phyloP scores from a whole-genome alignment of 2,329 filamentous ascomycete genomes.

The Alternaria sp. region DNA sequence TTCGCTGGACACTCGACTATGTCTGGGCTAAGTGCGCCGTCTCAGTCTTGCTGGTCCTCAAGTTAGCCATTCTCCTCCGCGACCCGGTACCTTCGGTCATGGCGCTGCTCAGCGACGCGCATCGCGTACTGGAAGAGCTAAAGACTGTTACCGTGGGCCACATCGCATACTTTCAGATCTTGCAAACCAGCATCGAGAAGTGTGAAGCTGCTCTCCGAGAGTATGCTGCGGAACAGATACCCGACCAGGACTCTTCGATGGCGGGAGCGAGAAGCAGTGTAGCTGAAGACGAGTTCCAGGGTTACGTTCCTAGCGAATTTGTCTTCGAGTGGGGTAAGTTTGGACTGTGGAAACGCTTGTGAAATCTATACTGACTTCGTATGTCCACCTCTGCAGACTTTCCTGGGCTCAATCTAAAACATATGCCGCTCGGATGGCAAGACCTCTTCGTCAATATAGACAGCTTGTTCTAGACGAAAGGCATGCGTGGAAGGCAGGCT shows the following conservation, averaged over 20 bases:
- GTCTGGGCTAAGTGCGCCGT: constrained; percentile 66
- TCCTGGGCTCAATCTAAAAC: constrained; percentile 60
- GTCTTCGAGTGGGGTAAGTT: constrained; percentile 59
- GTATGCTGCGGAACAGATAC: constrained; percentile 29
- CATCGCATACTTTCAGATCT: constrained; percentile 57
- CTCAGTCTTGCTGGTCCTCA: constrained; percentile 62
- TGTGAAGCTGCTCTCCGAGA: constrained; percentile 55
- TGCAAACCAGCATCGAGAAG: constrained; percentile 59
- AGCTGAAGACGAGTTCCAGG: constrained; percentile 58
- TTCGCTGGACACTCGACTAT: constrained; percentile 63
- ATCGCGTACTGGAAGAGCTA: constrained; percentile 53
- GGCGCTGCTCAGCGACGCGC: constrained; percentile 53
- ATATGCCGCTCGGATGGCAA: constrained; percentile 56
- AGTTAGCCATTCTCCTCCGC: constrained; percentile 58
- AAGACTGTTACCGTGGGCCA: constrained; percentile 52
- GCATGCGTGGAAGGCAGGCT: background rate
- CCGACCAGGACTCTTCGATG: background rate
- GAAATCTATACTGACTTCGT: background rate
- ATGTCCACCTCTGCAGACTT: constrained; percentile 47
- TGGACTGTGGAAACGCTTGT: background rate
- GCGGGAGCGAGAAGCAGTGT: constrained; percentile 16
- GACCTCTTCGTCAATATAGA: constrained; percentile 56
- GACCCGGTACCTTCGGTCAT: constrained; percentile 50
- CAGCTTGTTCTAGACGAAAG: constrained; percentile 28
- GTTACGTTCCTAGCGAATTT: constrained; percentile 62